phyloP scores from a whole-genome alignment of 2,329 filamentous ascomycete genomes.

The Aspergillus caelatus region DNA sequence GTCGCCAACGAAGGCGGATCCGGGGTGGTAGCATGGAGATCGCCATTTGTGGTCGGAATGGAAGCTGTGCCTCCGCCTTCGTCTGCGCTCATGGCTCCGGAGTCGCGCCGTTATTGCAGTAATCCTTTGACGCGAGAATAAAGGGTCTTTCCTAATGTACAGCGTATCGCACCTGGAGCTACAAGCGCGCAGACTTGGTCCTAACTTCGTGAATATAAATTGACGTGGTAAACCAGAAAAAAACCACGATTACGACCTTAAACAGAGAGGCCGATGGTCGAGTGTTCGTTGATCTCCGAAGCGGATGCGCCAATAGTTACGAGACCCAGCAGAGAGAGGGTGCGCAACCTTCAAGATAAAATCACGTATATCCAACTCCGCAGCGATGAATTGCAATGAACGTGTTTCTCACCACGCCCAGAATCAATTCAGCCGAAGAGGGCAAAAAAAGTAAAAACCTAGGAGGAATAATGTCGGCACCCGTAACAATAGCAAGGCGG shows the following conservation, averaged over 20 bases:
- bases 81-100: constrained; percentile 41
- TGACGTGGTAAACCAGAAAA: constrained; percentile 4
- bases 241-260: background rate
- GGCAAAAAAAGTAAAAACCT: constrained; percentile 1
- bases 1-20: constrained; percentile 36
- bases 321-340: constrained; percentile 25
- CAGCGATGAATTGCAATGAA: constrained; percentile 14
- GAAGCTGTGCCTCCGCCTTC: constrained; percentile 34
- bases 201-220: constrained; percentile 7
- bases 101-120: constrained; percentile 27
- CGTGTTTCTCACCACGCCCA: constrained; percentile 2
- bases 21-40: constrained; percentile 30
- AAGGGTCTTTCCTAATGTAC: constrained; percentile 7
- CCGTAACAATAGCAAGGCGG: constrained; percentile 17
- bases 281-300: constrained; percentile 26
- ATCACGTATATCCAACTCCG: constrained; percentile 22
- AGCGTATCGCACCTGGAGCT: constrained; percentile 7
- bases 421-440: constrained; percentile 1
- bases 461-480: constrained; percentile 13
- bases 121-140: constrained; percentile 22
- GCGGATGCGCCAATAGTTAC: constrained; percentile 33
- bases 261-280: constrained; percentile 21
- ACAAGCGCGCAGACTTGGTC: constrained; percentile 16
- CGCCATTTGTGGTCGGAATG: constrained; percentile 39
- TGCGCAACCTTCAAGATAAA: constrained; percentile 31